Base-by-base conservation (phyloP, 495 filamentous ascomycete species). In the Tuber magnatum region DNA sequence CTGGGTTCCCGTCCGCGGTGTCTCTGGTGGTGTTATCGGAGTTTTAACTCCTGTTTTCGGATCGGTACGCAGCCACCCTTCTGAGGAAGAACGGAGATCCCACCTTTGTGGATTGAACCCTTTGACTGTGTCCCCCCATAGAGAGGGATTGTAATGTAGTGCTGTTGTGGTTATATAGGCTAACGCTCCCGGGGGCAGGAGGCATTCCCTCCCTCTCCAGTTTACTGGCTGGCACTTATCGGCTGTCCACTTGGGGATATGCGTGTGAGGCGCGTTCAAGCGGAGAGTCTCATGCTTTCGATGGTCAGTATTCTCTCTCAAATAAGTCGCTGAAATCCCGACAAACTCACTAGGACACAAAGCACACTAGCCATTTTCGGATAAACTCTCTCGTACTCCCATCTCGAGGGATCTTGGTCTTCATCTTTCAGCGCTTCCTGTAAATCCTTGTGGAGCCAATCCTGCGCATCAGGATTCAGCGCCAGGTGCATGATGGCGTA, bases 371-470 rank as follows among this genome's bases (percentile, higher is more conserved):
- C 73, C 41, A 87, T 79, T 71, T 84, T 83, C 20, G 85, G 84
- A 71, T 82, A 85, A 12, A 81, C 75, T 0, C 69, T 75, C 0
- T 76, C 73, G 72, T 86, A 87, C 32, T 85, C 76, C 84, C 85
- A 87, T 22, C 82, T 77, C 7, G 75, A 74, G 1, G 76, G 68
- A 14, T 83, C 72, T 28, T 80, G 73, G 3, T 82, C 80, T 35
- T 81, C 76, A 1, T 73, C 81, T 8, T 83, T 79, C 9, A 86
- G 84, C 3, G 84, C 86, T 71, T 83, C 80, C 39, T 82, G 76
- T 71, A 90, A 80, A 70, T 88, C 85, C 18, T 83, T 80, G 43
- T 86, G 74, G 22, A 89, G 81, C 73, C 75, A 83, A 28, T 77
- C 82, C 76, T 88, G 87, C 0, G 83, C 77, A 42, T 85, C 82